Conservation (phyloP, 2,329 filamentous ascomycete genomes). For the Xylaria sp. region DNA sequence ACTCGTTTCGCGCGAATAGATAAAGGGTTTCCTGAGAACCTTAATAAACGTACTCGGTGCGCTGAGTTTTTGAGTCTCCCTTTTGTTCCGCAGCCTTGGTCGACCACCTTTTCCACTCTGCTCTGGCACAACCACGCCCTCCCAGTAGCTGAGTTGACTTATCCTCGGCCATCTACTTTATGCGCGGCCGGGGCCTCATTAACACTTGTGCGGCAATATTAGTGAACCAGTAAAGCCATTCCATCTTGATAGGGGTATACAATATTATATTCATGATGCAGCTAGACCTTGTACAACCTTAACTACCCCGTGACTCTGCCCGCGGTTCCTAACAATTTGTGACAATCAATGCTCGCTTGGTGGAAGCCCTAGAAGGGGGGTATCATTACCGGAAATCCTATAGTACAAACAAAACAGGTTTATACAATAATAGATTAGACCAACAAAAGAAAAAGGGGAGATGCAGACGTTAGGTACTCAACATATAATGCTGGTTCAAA, state of each 20-base stretch:
- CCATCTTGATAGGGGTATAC: background rate
- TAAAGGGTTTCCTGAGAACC: too few relatives aligned
- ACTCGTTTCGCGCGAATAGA: too few relatives aligned
- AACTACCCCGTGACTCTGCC: background rate
- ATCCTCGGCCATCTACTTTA: too few relatives aligned
- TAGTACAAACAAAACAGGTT: slow-evolving; percentile 26
- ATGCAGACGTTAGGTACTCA: background rate
- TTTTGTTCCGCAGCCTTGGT: too few relatives aligned
- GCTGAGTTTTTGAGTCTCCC: too few relatives aligned
- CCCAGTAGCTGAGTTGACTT: too few relatives aligned
- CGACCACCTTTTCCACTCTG: too few relatives aligned
- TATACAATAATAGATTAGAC: background rate
- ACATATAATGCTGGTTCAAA: background rate
- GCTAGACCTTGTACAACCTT: background rate
- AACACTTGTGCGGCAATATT: too few relatives aligned
- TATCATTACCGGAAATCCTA: slow-evolving; percentile 23
- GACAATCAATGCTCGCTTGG: background rate
- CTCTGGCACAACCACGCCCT: too few relatives aligned
- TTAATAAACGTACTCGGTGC: too few relatives aligned
- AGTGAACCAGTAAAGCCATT: too few relatives aligned
- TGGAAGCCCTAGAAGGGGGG: slow-evolving; percentile 24
- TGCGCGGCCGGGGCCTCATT: too few relatives aligned
- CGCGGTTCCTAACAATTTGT: slow-evolving; percentile 6
- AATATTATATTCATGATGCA: background rate
- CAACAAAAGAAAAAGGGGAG: background rate